Conservation (phyloP, 2,329 filamentous ascomycete genomes). For the Capronia epimyces region DNA sequence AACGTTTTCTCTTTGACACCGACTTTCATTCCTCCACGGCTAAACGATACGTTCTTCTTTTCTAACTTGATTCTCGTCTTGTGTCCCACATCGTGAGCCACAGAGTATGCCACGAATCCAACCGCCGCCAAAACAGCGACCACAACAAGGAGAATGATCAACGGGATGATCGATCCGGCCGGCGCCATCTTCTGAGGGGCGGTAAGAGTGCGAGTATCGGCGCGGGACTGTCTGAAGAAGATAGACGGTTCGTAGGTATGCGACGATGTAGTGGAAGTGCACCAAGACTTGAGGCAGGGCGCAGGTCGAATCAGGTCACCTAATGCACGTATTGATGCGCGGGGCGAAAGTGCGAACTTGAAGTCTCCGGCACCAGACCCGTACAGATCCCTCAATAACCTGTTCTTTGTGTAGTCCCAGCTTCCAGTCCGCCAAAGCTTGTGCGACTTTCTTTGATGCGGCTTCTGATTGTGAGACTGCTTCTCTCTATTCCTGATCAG, state of each 20-base stretch:
- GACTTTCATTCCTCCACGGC: conserved; percentile 57
- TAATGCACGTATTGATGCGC: background rate
- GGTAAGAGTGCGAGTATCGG: background rate
- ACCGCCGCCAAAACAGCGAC: conserved; percentile 49
- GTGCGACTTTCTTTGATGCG: too few relatives aligned
- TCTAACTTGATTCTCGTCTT: conserved; percentile 57
- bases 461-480: too few relatives aligned
- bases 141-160: conserved; percentile 53
- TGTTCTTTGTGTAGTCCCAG: background rate
- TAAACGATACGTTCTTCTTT: conserved; percentile 57
- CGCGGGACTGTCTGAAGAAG: too few relatives aligned
- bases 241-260: background rate
- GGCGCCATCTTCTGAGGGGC: conserved; percentile 21
- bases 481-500: too few relatives aligned
- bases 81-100: conserved; percentile 54
- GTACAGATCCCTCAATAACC: background rate
- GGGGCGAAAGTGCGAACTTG: background rate
- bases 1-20: conserved; percentile 53
- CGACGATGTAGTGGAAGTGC: background rate
- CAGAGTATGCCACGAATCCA: conserved; percentile 54
- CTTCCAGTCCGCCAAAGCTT: too few relatives aligned
- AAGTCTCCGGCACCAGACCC: background rate
- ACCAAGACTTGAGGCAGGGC: background rate
- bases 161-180: conserved; percentile 43
- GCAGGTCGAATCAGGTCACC: background rate